Conservation (phyloP, 2,329 filamentous ascomycete genomes). For the Rutstroemia sp. region DNA sequence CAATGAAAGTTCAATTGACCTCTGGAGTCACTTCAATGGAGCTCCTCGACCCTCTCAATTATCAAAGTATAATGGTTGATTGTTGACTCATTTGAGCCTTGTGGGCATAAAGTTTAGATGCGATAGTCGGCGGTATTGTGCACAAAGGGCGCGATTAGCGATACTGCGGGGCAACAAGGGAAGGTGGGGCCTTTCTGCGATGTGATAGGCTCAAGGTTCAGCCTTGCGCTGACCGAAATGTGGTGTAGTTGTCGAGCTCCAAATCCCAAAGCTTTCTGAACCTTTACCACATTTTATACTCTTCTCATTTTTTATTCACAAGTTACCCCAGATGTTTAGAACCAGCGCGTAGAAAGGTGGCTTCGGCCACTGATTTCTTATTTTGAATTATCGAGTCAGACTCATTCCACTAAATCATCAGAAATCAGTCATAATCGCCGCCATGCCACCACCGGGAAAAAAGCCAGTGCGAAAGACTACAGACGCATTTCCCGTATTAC, state of each 20-base stretch:
- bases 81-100: not conserved
- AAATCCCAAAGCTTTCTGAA: not conserved
- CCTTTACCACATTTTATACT: not conserved
- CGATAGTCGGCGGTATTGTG: not conserved
- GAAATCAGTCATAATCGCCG: constrained; percentile 11
- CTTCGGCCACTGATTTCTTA: constrained; percentile 25
- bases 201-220: not conserved
- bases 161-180: not conserved
- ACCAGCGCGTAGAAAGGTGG: constrained; percentile 24
- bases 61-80: too few species aligned
- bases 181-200: not conserved
- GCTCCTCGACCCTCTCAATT: too few species aligned
- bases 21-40: too few species aligned
- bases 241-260: not conserved
- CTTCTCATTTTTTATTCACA: not conserved
- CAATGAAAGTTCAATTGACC: too few species aligned
- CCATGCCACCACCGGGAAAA: constrained; percentile 29
- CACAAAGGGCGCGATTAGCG: not conserved
- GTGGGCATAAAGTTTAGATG: not conserved
- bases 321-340: constrained; percentile 13
- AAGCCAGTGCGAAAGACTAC: constrained; percentile 32
- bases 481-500: constrained; percentile 21
- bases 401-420: constrained; percentile 5
- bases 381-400: not conserved
- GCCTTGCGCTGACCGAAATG: not conserved